phyloP scores from a whole-genome alignment of 2,329 filamentous ascomycete genomes.

The Lasiodiplodia citricola region DNA sequence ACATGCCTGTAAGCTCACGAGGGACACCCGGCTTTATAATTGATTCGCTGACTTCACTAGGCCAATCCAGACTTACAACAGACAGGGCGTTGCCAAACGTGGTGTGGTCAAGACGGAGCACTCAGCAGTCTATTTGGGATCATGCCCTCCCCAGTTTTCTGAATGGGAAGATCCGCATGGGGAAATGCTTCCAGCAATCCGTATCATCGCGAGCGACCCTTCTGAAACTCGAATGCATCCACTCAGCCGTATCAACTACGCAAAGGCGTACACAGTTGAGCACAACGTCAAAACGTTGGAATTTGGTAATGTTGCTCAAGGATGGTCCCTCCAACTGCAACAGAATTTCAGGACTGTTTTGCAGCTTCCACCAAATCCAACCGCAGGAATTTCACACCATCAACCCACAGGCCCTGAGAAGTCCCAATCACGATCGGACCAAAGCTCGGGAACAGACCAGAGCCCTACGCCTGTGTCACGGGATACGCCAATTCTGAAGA shows the following conservation, averaged over 20 bases:
- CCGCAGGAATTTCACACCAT: too few species aligned
- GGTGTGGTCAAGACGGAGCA: constrained; percentile 16
- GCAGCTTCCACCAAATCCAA: background rate
- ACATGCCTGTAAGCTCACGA: constrained; percentile 26
- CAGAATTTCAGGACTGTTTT: constrained; percentile 1
- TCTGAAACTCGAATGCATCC: constrained; percentile 31
- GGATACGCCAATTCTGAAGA: too few species aligned
- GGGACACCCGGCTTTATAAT: background rate
- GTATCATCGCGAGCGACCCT: constrained; percentile 25
- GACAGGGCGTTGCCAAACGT: constrained; percentile 4
- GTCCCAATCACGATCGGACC: too few species aligned
- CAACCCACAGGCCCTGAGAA: too few species aligned
- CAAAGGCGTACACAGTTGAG: constrained; percentile 36
- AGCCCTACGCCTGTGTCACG: too few species aligned
- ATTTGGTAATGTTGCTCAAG: constrained; percentile 33
- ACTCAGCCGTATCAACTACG: constrained; percentile 34
- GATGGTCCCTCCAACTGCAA: background rate
- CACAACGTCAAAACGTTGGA: constrained; percentile 39
- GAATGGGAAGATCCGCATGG: background rate
- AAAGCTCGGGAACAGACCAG: too few species aligned
- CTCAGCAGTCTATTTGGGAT: background rate
- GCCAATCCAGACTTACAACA: constrained; percentile 24
- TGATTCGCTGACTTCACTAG: background rate
- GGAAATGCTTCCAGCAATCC: constrained; percentile 30
- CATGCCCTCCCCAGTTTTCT: background rate